These are phyloP conservation scores for Suhomyces taliae DNA, from an alignment of 1,139 yeast genomes.

Conservation along the genomic window DNA sequence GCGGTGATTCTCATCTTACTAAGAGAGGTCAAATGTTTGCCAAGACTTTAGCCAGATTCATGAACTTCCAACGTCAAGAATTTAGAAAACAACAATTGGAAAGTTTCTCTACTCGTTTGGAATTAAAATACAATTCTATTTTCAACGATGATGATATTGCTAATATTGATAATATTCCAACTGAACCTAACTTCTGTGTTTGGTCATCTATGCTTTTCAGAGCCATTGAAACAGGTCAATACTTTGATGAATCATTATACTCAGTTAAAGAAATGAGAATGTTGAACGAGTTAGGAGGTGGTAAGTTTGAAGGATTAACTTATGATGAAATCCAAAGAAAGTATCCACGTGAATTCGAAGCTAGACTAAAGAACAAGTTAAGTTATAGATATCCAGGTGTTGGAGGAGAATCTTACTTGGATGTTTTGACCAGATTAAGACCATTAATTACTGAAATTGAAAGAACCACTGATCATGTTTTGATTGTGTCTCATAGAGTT, in stretches of 20 bases:
- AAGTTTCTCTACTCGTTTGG: conserved; percentile 46
- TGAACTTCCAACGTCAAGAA: conserved; percentile 67
- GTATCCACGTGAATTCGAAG: conserved; percentile 76
- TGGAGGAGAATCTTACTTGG: conserved; percentile 95
- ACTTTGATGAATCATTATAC: conserved; percentile 70
- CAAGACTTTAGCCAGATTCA: conserved; percentile 68
- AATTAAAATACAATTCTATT: conserved; percentile 38
- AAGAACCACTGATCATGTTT: conserved; percentile 82
- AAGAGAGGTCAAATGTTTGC: conserved; percentile 76
- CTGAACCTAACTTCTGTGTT: conserved; percentile 76
- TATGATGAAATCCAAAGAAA: conserved; percentile 60
- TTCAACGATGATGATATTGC: conserved; percentile 28
- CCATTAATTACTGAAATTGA: conserved; percentile 93
- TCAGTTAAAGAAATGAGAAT: conserved; percentile 88
- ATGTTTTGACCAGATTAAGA: conserved; percentile 84
- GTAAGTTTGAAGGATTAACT: conserved; percentile 74
- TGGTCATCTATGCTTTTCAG: conserved; percentile 90
- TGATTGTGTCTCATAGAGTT: conserved; percentile 85
- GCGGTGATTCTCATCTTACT: conserved; percentile 88
- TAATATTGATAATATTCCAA: conserved; percentile 40
- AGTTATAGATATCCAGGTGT: conserved; percentile 91
- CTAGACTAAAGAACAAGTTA: conserved; percentile 73
- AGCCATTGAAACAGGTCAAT: conserved; percentile 73
- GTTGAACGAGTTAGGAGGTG: conserved; percentile 93
- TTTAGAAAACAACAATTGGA: conserved; percentile 67